Conservation (phyloP, 2,329 filamentous ascomycete species). For the Ophiostoma tasmaniense region DNA sequence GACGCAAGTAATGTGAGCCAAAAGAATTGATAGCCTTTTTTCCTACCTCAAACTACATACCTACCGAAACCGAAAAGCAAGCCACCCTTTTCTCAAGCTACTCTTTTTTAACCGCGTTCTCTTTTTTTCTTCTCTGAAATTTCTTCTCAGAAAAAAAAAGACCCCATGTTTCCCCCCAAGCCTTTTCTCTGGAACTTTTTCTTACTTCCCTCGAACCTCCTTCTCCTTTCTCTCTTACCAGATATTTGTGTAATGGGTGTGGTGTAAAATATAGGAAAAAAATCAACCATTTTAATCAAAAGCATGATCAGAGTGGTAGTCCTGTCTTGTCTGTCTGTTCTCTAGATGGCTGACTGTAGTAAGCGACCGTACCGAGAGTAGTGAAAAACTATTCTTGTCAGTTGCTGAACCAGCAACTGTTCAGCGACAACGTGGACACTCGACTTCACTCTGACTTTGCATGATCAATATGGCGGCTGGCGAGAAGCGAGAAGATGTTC, state of each 20-base stretch:
- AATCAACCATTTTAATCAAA: constrained; percentile 9
- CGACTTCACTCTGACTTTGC: background rate
- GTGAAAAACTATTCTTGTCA: background rate
- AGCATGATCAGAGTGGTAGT: background rate
- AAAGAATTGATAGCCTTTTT: constrained; percentile 4
- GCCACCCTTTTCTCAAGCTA: background rate
- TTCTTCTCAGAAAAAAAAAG: background rate
- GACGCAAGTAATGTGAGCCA: constrained; percentile 3
- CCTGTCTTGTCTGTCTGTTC: background rate
- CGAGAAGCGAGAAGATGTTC: background rate
- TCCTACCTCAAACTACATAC: background rate
- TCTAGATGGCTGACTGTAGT: background rate
- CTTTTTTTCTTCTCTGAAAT: constrained; percentile 1
- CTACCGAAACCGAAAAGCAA: constrained; percentile 1
- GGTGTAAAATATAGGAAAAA: constrained; percentile 15
- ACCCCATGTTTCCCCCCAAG: background rate
- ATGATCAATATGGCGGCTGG: background rate
- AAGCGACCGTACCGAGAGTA: background rate
- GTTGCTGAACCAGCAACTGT: constrained; percentile 5
- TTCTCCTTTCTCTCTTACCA: background rate
- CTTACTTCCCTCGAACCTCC: background rate
- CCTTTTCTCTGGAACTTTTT: constrained; percentile 10
- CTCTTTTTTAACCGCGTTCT: constrained; percentile 5
- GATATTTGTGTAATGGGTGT: constrained; percentile 13
- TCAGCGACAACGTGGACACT: background rate